Base-by-base conservation (phyloP, 1,284 basidiomycete species). In the Cronartium quercuum region DNA sequence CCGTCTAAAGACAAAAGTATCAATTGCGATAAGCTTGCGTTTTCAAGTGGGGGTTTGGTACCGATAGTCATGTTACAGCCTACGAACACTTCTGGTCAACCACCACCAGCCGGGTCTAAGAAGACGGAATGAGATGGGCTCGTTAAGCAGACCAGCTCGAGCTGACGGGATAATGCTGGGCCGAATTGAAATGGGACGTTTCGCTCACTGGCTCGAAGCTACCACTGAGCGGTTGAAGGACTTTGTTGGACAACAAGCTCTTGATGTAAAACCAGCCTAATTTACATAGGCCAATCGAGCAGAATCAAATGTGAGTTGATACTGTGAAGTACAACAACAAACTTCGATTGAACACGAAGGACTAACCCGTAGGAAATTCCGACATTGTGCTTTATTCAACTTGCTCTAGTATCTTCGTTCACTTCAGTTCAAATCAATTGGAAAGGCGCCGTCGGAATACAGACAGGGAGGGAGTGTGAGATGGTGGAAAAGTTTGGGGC, bases 261-360 rank as follows among this genome's bases (percentile, higher is more conserved):
- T 55, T 71, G 61, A 71, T 71, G 21, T 55, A 73, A 40, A 73
- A 73, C 69, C 69, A 73, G 41, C 40, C 68, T 71, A 24, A 4
- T 40, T n/a, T 18, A 60, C 15, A 6, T 24, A 35, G 3, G 6
- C 1, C 18, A 21, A n/a, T 55, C 51, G 51, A 4, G n/a, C 51
- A 55, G 18, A 9, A 44, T n/a, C n/a, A n/a, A n/a, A n/a, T n/a
- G n/a, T n/a, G n/a, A n/a, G n/a, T n/a, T n/a, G n/a, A n/a, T n/a
- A n/a, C 21, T 51, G 47, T 51, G 35, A 61, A 5, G 5, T 35
- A 21, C 1, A 61, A 21, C 15, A 61, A 61, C 18, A 60, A 60
- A 60, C 18, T 18, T 65, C n/a, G 62, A 64, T 35, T 10, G 62
- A 64, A 24, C 13, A 21, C 10, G 15, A 57, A 24, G 18, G 9